Evolutionary conservation across 371 early-diverging fungal genomes (phyloP), one percentile per base, ranked within the genome.

Genomic region (Basidiobolus meristosporus): DNA sequence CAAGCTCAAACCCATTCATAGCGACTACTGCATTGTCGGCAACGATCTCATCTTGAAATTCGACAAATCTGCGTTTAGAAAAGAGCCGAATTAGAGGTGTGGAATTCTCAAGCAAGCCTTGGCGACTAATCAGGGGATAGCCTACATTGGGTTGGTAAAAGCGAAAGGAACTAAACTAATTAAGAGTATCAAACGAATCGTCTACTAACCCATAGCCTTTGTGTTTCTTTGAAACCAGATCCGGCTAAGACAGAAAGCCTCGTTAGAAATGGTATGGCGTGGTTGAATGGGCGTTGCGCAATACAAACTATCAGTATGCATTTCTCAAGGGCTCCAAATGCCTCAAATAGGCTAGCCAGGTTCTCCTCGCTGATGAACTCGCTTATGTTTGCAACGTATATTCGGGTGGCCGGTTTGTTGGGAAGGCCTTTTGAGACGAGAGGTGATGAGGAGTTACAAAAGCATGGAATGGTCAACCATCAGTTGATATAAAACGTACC

Each of bases 371-470:
- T 54, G 21, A 87, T 65, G 14, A 58, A 49, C 46, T 73, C 71
- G 39, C 77, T 73, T 38, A 87, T 64, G 41, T 81, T 87, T 40
- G 88, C 70, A 31, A 82, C 65, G 48, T 77, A 84, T 32, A 84
- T 54, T 36, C 82, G 69, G 30, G 50, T 54, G 4, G 52, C 44
- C 0, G 66, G 63, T 45, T 34, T 38, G 42, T 31, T 30, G 21
- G 28, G 38, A 37, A 42, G 28, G 10, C 30, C 29, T 43, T 31
- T 42, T 36, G 38, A 37, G 29, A 30, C 3, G n/a, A 3, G 21
- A n/a, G 18, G 43, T 7, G 23, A 16, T 36, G 36, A 10, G 26
- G 36, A 40, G 21, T 44, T 17, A 44, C 22, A 16, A 35, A 2
- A 31, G 23, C 18, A 22, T 32, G 22, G 31, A 40, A 11, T 26